Evolutionary conservation across 1,139 yeast genomes (phyloP), one percentile per base, ranked within the genome.

Genomic region (Chernovozyma aurita): DNA sequence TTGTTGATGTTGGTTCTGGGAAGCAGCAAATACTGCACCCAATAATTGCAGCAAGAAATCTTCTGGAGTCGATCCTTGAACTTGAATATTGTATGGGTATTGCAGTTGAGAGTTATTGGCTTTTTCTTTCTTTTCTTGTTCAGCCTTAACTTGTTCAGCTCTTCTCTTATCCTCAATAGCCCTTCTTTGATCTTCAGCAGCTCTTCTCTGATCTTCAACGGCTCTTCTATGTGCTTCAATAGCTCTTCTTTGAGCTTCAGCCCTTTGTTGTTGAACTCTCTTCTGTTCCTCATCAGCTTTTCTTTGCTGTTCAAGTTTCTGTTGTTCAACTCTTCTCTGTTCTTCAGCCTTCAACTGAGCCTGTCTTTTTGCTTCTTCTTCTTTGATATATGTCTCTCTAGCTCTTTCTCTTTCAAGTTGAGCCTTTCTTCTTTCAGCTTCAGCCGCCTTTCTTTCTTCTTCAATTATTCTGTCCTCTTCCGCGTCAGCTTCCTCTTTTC

Each of bases 31-130:
- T 12, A 34, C 26, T 13, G 34, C 27, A 15, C 45, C 54, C 33
- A 55, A 52, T 24, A 56, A 46, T 32, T 50, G 56, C 18, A 45
- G 42, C 18, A 56, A 42, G 41, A 52, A 48, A 32, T 53, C 50
- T 41, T 36, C 39, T 13, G 37, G 31, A 18, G 33, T 30, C 2
- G 18, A 32, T 18, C 30, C 12, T 17, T 20, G 12, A 21, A 24
- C 9, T 17, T 18, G 38, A 22, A 25, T 34, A 33, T 20, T 32
- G 25, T 11, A 22, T 11, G 25, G 25, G 12, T 11, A n/a, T 30
- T n/a, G 21, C 26, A 37, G 39, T 41, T 16, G 29, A 24, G 26
- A n/a, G n/a, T n/a, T n/a, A n/a, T n/a, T n/a, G n/a, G n/a, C n/a
- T n/a, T n/a, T n/a, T n/a, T n/a, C 25, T 4, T 38, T 33, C 28